phyloP scores from a whole-genome alignment of 257 asterid species.

The Plantago elongata region DNA sequence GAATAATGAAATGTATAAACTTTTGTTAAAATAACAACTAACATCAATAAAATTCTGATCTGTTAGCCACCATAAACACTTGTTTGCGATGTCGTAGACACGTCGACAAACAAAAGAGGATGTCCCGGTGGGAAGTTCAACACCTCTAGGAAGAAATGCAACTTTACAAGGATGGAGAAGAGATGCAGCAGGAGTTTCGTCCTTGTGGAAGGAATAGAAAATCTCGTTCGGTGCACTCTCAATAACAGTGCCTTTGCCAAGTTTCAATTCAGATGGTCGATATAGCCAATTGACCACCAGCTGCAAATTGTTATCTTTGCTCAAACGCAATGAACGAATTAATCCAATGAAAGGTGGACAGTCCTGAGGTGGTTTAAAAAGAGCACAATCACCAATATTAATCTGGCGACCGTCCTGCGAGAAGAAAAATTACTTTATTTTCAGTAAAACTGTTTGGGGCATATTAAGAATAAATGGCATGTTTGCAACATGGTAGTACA shows the following conservation, averaged over 20 bases:
- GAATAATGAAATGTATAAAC: not conserved
- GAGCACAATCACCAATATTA: slow-evolving; percentile 69
- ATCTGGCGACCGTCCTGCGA: slow-evolving; percentile 67
- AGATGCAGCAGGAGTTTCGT: slow-evolving; percentile 79
- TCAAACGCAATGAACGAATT: slow-evolving; percentile 46
- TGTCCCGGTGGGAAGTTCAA: slow-evolving; percentile 64
- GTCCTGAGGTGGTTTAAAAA: slow-evolving; percentile 59
- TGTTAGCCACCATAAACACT: slow-evolving; percentile 76
- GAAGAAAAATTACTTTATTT: not conserved
- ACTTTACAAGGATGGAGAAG: slow-evolving; percentile 94
- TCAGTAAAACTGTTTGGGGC: too few species aligned
- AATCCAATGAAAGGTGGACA: slow-evolving; percentile 74
- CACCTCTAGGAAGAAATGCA: slow-evolving; percentile 91
- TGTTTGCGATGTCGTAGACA: slow-evolving; percentile 54
- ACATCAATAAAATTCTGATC: slow-evolving; percentile 78
- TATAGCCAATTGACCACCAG: slow-evolving; percentile 82
- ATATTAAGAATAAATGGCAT: too few species aligned
- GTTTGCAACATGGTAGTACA: too few species aligned
- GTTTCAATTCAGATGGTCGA: slow-evolving; percentile 63
- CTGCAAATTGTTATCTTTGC: slow-evolving; percentile 41
- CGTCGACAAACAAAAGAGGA: slow-evolving; percentile 84
- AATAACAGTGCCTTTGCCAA: slow-evolving; percentile 48
- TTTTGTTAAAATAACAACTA: slow-evolving; percentile 37
- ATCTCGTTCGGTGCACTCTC: slow-evolving; percentile 82
- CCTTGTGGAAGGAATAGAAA: slow-evolving; percentile 79